A percentile compares a stretch with the other conserved stretches of the same genome.
phyloP scores from a whole-genome alignment of 2,329 filamentous ascomycete genomes.

The Aspergillus flavus region DNA sequence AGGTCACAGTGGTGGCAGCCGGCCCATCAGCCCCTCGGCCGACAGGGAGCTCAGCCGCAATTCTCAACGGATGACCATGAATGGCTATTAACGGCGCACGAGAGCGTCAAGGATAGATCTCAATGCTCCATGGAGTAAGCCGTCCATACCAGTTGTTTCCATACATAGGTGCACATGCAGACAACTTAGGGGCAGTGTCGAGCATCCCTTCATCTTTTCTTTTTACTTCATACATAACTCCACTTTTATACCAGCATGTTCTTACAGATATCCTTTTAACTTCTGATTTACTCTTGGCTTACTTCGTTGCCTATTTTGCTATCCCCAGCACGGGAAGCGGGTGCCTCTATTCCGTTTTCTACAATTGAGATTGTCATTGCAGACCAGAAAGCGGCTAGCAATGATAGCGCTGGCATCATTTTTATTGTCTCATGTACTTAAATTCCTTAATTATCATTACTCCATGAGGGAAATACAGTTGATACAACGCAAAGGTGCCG shows the following conservation, averaged over 20 bases:
- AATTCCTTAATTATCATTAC: conserved; percentile 36
- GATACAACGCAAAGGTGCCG: not conserved
- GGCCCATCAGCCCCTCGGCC: conserved; percentile 92
- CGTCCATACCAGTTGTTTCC: conserved; percentile 20
- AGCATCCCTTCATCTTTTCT: conserved; percentile 15
- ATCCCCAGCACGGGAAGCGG: conserved; percentile 21
- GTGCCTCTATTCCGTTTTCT: conserved; percentile 29
- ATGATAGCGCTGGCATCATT: conserved; percentile 29
- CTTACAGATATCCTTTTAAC: conserved; percentile 43
- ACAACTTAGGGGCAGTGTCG: conserved; percentile 22
- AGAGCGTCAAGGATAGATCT: conserved; percentile 16
- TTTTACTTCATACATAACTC: conserved; percentile 26
- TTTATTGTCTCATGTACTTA: conserved; percentile 39
- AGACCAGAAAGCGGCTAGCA: conserved; percentile 31
- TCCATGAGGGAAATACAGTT: conserved; percentile 28
- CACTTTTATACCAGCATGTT: conserved; percentile 35
- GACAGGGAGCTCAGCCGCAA: conserved; percentile 95
- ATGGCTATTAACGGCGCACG: conserved; percentile 74
- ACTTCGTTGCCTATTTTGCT: conserved; percentile 24
- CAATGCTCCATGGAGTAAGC: conserved; percentile 24
- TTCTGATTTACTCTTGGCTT: conserved; percentile 29
- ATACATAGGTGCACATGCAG: conserved; percentile 12
- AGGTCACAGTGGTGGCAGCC: conserved; percentile 67
- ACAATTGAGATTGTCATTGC: conserved; percentile 28
- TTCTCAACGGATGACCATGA: conserved; percentile 98